Conservation (phyloP, 257 asterid genomes). For the Anisodus tanguticus region DNA sequence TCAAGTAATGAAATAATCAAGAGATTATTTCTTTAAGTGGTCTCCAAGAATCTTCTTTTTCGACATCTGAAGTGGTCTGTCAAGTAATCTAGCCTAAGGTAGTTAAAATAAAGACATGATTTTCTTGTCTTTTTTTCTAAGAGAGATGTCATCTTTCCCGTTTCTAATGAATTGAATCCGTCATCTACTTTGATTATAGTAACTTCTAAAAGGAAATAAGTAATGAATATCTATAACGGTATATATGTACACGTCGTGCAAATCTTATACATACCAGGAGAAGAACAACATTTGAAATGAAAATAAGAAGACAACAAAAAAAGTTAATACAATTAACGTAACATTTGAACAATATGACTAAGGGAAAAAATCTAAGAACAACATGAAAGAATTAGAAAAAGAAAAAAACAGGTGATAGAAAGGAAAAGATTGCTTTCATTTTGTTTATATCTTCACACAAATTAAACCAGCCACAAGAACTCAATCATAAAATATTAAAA, state of each 20-base stretch:
- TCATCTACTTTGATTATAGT: no score
- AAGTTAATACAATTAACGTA: background rate
- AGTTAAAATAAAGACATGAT: no score
- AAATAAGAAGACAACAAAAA: background rate
- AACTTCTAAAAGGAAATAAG: no score
- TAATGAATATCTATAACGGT: background rate
- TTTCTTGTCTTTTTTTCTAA: no score
- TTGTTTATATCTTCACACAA: background rate
- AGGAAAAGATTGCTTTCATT: conserved; percentile 10
- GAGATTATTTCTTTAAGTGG: background rate
- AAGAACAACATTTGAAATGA: background rate
- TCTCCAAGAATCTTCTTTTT: background rate
- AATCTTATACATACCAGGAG: background rate
- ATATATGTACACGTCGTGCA: background rate
- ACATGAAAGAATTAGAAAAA: background rate
- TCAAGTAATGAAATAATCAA: no score
- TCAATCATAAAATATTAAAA: conserved; percentile 12
- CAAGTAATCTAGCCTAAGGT: no score
- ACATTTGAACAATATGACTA: background rate
- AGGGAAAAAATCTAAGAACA: background rate
- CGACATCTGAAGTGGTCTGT: background rate
- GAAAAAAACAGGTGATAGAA: background rate
- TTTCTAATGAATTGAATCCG: no score
- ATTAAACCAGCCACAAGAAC: conserved; percentile 16
- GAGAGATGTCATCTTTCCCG: no score